A percentile compares a stretch with the other conserved stretches of the same genome.
These are phyloP conservation scores for Sugiyamaella japonica DNA, from an alignment of 1,139 yeast species.

Conservation along the genomic window DNA sequence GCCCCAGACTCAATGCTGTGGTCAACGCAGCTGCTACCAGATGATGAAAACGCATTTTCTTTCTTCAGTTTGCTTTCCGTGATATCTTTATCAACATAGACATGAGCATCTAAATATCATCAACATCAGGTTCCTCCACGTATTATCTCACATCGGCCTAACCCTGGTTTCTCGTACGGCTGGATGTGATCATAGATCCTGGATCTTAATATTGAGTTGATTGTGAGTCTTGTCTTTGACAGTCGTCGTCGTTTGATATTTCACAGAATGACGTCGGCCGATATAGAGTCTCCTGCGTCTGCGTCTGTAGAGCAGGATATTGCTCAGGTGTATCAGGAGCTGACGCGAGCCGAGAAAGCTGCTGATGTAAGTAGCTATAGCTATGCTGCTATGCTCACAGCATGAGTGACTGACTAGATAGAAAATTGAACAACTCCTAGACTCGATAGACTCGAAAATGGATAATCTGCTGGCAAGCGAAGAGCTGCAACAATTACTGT, in stretches of 20 bases:
- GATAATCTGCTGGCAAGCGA: slow-evolving; percentile 45
- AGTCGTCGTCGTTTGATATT: too few species aligned
- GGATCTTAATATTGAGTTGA: too few species aligned
- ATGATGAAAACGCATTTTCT: slow-evolving; percentile 4
- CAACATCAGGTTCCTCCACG: too few species aligned
- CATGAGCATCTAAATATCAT: too few species aligned
- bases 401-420: slow-evolving; percentile 14
- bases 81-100: background rate
- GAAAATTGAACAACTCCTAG: slow-evolving; percentile 56
- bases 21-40: background rate
- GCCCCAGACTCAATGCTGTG: slow-evolving; percentile 1
- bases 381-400: too few species aligned
- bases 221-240: too few species aligned
- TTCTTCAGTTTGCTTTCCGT: background rate
- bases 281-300: slow-evolving; percentile 17
- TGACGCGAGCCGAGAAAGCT: slow-evolving; percentile 58
- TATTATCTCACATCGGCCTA: too few species aligned
- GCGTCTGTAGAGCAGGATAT: slow-evolving; percentile 37
- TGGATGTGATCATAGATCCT: too few species aligned
- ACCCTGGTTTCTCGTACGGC: too few species aligned
- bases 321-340: slow-evolving; percentile 50
- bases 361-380: slow-evolving; percentile 47
- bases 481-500: slow-evolving; percentile 27
- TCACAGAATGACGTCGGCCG: slow-evolving; percentile 27
- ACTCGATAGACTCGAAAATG: slow-evolving; percentile 55